These are phyloP conservation scores for Geopyxis carbonaria DNA, from an alignment of 495 filamentous ascomycete genomes.

Conservation along the genomic window DNA sequence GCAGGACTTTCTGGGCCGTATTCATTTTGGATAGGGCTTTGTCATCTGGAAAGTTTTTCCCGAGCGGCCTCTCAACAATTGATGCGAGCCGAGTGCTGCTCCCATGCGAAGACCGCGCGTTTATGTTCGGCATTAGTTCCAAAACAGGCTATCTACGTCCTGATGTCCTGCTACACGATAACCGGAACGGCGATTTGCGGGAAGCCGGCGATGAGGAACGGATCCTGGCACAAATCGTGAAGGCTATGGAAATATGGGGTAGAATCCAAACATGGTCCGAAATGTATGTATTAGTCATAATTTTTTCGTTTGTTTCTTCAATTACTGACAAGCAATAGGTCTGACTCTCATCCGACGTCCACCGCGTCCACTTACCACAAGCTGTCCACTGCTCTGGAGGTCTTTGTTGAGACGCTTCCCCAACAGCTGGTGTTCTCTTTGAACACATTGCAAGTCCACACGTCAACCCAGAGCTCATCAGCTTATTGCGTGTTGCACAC, in stretches of 20 bases:
- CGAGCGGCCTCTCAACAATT: conserved; percentile 15
- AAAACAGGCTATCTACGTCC: conserved; percentile 33
- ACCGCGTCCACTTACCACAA: neutral
- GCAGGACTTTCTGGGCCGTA: conserved; percentile 74
- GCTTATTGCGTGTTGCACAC: conserved; percentile 65
- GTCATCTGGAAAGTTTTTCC: conserved; percentile 44
- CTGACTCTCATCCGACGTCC: neutral
- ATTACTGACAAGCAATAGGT: neutral
- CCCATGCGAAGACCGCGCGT: conserved; percentile 47
- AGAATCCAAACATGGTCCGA: conserved; percentile 26
- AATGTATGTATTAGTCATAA: conserved; percentile 1
- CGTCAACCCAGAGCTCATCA: conserved; percentile 55
- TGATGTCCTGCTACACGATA: conserved; percentile 12
- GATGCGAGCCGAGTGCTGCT: conserved; percentile 37
- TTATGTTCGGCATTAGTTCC: conserved; percentile 53
- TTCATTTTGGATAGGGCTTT: conserved; percentile 69
- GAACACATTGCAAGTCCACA: conserved; percentile 64
- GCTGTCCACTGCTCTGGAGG: conserved; percentile 18
- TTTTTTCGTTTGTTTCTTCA: neutral
- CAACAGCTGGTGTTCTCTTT: conserved; percentile 51
- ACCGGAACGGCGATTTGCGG: conserved; percentile 17
- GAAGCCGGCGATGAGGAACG: conserved; percentile 47
- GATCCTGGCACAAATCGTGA: conserved; percentile 57
- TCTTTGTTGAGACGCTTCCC: conserved; percentile 52
- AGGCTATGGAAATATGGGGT: conserved; percentile 63